A percentile compares a stretch with the other conserved stretches of the same genome.
phyloP scores from a whole-genome alignment of 352 stramenopile species.

The Globisporangium carolinianum region DNA sequence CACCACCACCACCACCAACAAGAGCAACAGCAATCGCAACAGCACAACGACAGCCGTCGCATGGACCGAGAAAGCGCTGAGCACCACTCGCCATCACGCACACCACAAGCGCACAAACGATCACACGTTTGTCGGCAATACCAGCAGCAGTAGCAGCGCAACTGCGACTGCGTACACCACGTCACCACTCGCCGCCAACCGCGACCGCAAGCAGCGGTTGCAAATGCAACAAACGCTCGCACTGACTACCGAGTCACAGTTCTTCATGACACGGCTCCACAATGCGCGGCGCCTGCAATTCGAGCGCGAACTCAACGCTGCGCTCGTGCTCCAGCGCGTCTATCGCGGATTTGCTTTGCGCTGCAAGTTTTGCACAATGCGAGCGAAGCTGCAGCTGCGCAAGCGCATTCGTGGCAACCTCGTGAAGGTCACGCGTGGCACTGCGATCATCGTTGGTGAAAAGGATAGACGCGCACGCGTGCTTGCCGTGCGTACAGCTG shows the following conservation, averaged over 20 bases:
- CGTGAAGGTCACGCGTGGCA: conserved; percentile 53
- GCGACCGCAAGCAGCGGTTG: conserved; percentile 9
- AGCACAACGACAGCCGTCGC: neutral
- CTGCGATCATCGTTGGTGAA: conserved; percentile 52
- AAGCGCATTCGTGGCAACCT: conserved; percentile 58
- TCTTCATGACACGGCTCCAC: conserved; percentile 44
- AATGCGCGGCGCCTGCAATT: conserved; percentile 24
- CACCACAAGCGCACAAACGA: conserved; percentile 1
- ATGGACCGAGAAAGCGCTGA: conserved; percentile 5
- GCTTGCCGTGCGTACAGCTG: conserved; percentile 15
- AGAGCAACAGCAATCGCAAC: neutral
- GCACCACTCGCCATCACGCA: neutral
- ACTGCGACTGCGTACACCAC: conserved; percentile 8
- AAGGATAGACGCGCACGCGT: conserved; percentile 35
- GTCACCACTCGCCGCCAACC: conserved; percentile 19
- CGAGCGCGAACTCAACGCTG: conserved; percentile 29
- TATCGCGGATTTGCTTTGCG: conserved; percentile 47
- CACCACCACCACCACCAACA: neutral
- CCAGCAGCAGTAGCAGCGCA: neutral
- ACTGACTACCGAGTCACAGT: conserved; percentile 25
- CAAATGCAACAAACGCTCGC: conserved; percentile 24
- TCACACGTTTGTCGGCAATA: neutral
- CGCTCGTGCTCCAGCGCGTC: conserved; percentile 44
- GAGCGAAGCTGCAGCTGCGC: conserved; percentile 46
- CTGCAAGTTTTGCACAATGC: conserved; percentile 34